phyloP scores from a whole-genome alignment of 805 yeast genomes.

The Debaryomyces prosopidis region DNA sequence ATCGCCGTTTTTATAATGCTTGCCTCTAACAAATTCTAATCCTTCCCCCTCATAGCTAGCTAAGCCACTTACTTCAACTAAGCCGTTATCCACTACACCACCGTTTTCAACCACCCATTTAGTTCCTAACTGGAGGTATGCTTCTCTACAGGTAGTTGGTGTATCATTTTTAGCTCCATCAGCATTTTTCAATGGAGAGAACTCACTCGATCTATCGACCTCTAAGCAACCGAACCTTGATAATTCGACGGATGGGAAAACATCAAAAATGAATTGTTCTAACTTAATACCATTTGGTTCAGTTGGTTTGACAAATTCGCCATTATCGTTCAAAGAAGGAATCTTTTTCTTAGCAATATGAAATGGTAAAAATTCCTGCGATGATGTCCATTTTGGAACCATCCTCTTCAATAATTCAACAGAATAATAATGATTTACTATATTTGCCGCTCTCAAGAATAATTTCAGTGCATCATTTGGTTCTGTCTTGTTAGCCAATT shows the following conservation, averaged over 20 bases:
- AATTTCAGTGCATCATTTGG: conserved; percentile 52
- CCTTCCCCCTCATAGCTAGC: conserved; percentile 80
- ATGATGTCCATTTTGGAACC: conserved; percentile 70
- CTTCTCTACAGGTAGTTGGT: conserved; percentile 75
- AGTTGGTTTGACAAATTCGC: conserved; percentile 56
- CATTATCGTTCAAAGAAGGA: conserved; percentile 49
- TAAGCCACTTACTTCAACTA: conserved; percentile 76
- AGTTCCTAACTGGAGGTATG: conserved; percentile 66
- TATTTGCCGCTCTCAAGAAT: conserved; percentile 88
- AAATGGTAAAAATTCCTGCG: conserved; percentile 74
- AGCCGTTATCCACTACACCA: conserved; percentile 51
- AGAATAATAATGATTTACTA: conserved; percentile 94
- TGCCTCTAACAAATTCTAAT: conserved; percentile 55
- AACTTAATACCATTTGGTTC: conserved; percentile 88
- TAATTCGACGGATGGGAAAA: conserved; percentile 76
- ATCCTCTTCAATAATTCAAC: conserved; percentile 63
- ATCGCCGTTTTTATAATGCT: conserved; percentile 36
- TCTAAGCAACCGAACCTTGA: conserved; percentile 85
- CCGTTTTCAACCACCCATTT: conserved; percentile 74
- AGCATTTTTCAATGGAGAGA: conserved; percentile 92
- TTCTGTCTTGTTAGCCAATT: conserved; percentile 68
- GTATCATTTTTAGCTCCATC: conserved; percentile 80
- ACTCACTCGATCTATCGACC: conserved; percentile 82
- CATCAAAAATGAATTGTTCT: conserved; percentile 97
- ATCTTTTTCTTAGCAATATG: conserved; percentile 94